Percentiles rank a stretch among this genome's conserved stretches.
Evolutionary conservation across 2,329 filamentous ascomycete species (phyloP).

Genomic region (Aspergillus arachidicola): DNA sequence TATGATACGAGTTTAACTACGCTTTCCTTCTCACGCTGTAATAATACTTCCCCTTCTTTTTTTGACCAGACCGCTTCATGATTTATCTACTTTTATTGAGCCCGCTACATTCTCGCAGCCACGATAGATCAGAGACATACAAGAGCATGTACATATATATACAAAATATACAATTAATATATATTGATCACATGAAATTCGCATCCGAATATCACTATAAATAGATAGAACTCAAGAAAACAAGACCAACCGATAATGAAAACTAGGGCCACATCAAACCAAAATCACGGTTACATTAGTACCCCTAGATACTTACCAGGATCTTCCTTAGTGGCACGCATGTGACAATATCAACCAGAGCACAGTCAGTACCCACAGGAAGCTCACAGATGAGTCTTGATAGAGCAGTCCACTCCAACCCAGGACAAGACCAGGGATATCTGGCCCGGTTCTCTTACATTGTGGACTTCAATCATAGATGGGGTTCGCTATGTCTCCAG

Average conservation of each 20-base stretch:
- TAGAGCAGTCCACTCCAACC: no score
- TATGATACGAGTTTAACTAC: slow-evolving; percentile 4
- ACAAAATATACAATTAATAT: neutral
- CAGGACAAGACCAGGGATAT: neutral
- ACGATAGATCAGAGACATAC: neutral
- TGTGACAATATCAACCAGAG: neutral
- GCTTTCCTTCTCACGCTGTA: slow-evolving; percentile 1
- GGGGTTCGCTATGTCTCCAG: neutral
- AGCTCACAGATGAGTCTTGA: neutral
- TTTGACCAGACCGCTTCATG: neutral
- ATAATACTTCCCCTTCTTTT: neutral
- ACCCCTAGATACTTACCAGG: neutral
- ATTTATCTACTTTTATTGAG: neutral
- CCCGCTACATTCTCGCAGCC: neutral
- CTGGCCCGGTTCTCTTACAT: neutral
- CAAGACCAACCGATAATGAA: neutral
- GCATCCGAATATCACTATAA: neutral
- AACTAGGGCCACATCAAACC: neutral
- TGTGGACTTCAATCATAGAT: no score
- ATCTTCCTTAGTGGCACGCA: neutral
- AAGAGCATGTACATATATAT: neutral
- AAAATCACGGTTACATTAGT: neutral
- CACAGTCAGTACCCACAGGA: no score
- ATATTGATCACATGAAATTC: neutral
- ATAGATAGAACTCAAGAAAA: neutral